Conservation (phyloP, 1,139 yeast species). For the Pichia sp. region DNA sequence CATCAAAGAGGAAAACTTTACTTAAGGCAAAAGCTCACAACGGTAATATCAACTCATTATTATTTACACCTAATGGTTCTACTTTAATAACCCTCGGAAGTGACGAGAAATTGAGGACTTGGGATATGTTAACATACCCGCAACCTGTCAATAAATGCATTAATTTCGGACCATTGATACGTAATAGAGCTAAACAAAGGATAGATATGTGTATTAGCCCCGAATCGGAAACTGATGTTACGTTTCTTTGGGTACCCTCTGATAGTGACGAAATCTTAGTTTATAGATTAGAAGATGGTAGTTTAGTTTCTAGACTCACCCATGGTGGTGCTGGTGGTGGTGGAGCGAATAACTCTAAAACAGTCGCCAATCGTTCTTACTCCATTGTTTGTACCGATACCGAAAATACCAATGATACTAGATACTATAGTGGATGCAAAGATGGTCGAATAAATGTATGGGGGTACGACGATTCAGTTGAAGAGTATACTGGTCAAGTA, state of each 20-base stretch:
- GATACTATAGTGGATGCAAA: constrained; percentile 46
- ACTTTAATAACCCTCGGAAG: constrained; percentile 59
- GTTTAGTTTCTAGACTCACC: constrained; percentile 40
- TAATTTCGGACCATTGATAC: constrained; percentile 72
- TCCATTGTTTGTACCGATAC: constrained; percentile 41
- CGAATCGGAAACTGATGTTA: constrained; percentile 41
- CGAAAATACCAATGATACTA: constrained; percentile 38
- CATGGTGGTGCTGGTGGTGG: constrained; percentile 17
- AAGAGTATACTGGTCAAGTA: not conserved
- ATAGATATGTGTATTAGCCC: constrained; percentile 42
- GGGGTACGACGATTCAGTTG: constrained; percentile 33
- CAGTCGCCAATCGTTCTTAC: constrained; percentile 14
- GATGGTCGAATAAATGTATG: constrained; percentile 52
- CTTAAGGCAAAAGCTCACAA: constrained; percentile 50
- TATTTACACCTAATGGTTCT: constrained; percentile 61
- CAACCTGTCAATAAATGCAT: constrained; percentile 53
- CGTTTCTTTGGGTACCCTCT: constrained; percentile 60
- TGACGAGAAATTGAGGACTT: constrained; percentile 68
- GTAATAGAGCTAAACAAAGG: constrained; percentile 52
- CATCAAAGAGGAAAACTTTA: constrained; percentile 17
- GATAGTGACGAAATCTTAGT: constrained; percentile 75
- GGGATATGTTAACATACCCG: constrained; percentile 52
- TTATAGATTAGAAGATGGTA: constrained; percentile 58
- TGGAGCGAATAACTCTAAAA: constrained; percentile 5
- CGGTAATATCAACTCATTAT: constrained; percentile 66